phyloP scores from a whole-genome alignment of 2,329 filamentous ascomycete species.

The Cyphellophora europaea region DNA sequence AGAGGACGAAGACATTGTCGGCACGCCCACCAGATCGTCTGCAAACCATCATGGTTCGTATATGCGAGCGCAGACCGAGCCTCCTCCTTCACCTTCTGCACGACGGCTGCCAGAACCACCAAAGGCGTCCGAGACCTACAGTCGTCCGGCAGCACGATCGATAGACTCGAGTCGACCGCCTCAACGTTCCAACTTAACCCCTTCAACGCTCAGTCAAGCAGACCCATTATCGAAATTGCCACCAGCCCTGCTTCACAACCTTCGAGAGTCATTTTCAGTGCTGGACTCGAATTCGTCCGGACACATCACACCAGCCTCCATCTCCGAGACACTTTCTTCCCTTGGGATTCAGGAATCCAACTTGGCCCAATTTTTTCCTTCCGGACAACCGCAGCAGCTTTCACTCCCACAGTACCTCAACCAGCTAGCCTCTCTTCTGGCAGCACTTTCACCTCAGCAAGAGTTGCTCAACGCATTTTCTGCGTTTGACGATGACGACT shows the following conservation, averaged over 20 bases:
- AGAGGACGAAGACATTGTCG: slow-evolving; percentile 19
- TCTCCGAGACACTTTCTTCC: slow-evolving; percentile 65
- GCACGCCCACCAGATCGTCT: slow-evolving; percentile 34
- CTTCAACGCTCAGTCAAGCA: slow-evolving; percentile 16
- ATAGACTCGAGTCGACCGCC: slow-evolving; percentile 3
- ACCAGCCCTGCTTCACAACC: slow-evolving; percentile 70
- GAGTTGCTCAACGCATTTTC: slow-evolving; percentile 86
- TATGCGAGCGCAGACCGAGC: slow-evolving; percentile 20
- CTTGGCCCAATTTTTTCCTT: slow-evolving; percentile 73
- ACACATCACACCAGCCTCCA: slow-evolving; percentile 68
- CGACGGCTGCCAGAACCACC: slow-evolving; percentile 3
- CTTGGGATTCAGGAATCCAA: slow-evolving; percentile 67
- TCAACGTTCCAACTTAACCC: slow-evolving; percentile 3
- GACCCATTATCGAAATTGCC: slow-evolving; percentile 49
- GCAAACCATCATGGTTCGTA: slow-evolving; percentile 14
- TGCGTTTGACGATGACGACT: slow-evolving; percentile 93
- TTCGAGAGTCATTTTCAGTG: slow-evolving; percentile 89
- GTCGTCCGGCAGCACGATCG: neutral
- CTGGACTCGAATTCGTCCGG: slow-evolving; percentile 85
- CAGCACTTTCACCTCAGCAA: slow-evolving; percentile 62
- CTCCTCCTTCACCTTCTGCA: slow-evolving; percentile 29
- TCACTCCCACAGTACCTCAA: slow-evolving; percentile 81
- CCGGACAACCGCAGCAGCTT: slow-evolving; percentile 61
- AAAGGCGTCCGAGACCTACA: slow-evolving; percentile 3
- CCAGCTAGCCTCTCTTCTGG: slow-evolving; percentile 64